Evolutionary conservation across 2,329 filamentous ascomycete species (phyloP), one percentile per base, ranked within the genome.

Genomic region (Coniochaeta sp.): DNA sequence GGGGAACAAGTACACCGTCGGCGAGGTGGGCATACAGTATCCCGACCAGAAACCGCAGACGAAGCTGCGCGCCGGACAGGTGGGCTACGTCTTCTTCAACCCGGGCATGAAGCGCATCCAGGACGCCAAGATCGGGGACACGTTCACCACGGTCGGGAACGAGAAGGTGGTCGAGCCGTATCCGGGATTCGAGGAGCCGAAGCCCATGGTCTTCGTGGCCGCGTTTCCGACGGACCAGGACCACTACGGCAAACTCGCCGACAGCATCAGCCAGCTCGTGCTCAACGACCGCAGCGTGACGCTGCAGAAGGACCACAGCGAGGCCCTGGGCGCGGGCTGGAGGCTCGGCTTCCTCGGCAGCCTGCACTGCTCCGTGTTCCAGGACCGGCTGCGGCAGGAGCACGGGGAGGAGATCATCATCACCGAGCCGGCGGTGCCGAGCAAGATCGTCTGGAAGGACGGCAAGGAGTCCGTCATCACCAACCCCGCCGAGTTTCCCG

Each of bases 201-300:
- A 99, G 73, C 89, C 93, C 6, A 99, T 99, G 95, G 95, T 99
- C 4, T 99, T 99, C 67, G 95, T 99, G 4, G 93, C 93, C 0
- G 95, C 95, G 0, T 99, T 96, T 68, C 95, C 95, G 0, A 92
- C 93, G 0, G 93, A 99, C 69, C 92, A 96, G 66, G 81, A 87
- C 67, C 91, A 96, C 72, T 93, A 96, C 70, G 83, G 85, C 50
- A 89, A 92, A 69, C 79, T 99, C 4, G 91, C 96, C 64, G 93
- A 98, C 72, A 96, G 92, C 72, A 97, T 99, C 70, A 89, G 89
- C 62, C 93, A 98, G 71, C 86, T 99, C 16, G 87, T 93, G 2
- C 84, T 99, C 58, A 99, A 99, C 72, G 95, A 99, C 73, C 87
- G 95, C 61, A 96, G 92, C 71, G 91, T 99, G 34, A 96, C 92